Percentiles rank a stretch among this genome's conserved stretches.
These are phyloP conservation scores for Citrus australasica DNA, from an alignment of 345 rosid genomes.

Conservation along the genomic window DNA sequence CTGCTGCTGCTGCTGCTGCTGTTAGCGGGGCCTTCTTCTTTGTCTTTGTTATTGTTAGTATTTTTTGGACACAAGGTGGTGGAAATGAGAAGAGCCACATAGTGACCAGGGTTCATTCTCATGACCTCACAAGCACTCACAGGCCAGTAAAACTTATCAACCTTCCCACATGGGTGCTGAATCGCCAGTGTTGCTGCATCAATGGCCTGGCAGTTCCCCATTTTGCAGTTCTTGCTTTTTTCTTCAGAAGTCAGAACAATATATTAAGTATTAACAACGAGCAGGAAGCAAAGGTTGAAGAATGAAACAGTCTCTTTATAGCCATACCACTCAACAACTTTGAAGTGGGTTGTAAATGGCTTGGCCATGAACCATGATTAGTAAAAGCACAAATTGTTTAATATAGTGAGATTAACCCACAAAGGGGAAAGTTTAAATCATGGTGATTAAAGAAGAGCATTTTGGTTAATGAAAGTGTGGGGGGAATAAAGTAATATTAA, in stretches of 20 bases:
- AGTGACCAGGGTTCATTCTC: conserved; percentile 87
- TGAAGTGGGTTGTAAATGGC: conserved; percentile 2
- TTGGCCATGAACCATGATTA: not conserved
- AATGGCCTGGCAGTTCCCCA: conserved; percentile 95
- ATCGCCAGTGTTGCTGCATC: conserved; percentile 76
- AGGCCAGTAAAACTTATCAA: conserved; percentile 60
- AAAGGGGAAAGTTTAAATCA: not conserved
- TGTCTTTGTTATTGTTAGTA: not conserved
- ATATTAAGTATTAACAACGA: too few species aligned
- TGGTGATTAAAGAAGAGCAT: not conserved
- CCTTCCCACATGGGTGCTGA: conserved; percentile 78
- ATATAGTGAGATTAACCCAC: not conserved
- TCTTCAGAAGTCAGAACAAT: not conserved
- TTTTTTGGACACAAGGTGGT: conserved; percentile 48
- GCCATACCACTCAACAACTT: conserved; percentile 28
- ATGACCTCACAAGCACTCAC: conserved; percentile 65
- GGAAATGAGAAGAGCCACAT: conserved; percentile 88
- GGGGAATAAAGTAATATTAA: not conserved
- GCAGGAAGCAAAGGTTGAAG: not conserved
- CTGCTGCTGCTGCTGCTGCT: not conserved
- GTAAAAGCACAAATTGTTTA: not conserved
- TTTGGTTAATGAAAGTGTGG: not conserved
- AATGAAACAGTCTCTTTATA: conserved; percentile 34
- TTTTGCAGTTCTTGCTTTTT: conserved; percentile 11
- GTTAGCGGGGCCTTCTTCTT: conserved; percentile 3